Evolutionary conservation across 495 filamentous ascomycete genomes (phyloP).

Genomic region (Neurospora discreta): DNA sequence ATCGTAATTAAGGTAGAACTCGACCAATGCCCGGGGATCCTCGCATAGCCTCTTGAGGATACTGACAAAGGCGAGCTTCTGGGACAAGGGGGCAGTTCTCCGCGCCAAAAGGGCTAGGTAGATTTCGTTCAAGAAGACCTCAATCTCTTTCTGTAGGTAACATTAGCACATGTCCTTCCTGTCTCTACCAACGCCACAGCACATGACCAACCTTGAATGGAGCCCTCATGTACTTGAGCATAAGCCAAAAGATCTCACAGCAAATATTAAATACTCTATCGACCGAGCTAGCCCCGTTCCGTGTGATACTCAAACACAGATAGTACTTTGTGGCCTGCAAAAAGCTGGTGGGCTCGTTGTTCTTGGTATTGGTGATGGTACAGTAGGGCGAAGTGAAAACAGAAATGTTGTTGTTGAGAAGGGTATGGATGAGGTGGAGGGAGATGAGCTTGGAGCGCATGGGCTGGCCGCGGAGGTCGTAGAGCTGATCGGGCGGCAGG

Average conservation of each 20-base stretch:
- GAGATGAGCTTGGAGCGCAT: constrained; percentile 97
- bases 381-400: constrained; percentile 83
- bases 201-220: constrained; percentile 65
- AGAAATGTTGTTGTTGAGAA: constrained; percentile 79
- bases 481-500: constrained; percentile 76
- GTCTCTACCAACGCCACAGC: too few relatives aligned
- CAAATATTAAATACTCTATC: constrained; percentile 86
- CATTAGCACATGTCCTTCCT: constrained; percentile 8
- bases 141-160: constrained; percentile 70
- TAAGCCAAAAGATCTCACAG: constrained; percentile 96
- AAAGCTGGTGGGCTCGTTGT: constrained; percentile 75
- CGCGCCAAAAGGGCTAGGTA: constrained; percentile 90
- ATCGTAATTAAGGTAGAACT: constrained; percentile 97
- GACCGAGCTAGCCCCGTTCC: constrained; percentile 89
- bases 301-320: constrained; percentile 82
- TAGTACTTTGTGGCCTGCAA: constrained; percentile 95
- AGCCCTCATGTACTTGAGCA: constrained; percentile 85
- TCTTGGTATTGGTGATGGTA: constrained; percentile 79
- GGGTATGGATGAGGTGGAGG: constrained; percentile 83
- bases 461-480: constrained; percentile 82
- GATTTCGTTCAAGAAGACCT: constrained; percentile 95
- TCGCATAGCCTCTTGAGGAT: constrained; percentile 72
- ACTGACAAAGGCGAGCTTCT: constrained; percentile 85
- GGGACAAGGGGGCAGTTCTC: constrained; percentile 70
- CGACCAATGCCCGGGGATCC: constrained; percentile 81